These are phyloP conservation scores for Albugo laibachii DNA, from an alignment of 352 stramenopile genomes.

Conservation along the genomic window DNA sequence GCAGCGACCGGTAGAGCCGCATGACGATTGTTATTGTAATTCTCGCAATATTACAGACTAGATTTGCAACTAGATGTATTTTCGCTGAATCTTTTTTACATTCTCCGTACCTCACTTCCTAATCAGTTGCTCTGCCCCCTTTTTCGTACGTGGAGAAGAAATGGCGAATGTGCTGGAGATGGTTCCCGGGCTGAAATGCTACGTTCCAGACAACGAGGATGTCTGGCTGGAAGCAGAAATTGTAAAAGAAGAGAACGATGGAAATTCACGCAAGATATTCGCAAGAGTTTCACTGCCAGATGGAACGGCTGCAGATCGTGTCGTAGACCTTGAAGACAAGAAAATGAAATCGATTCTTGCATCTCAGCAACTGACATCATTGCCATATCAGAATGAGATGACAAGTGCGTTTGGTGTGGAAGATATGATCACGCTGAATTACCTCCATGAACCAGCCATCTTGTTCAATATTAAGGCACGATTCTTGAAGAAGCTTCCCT, in stretches of 20 bases:
- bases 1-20: too few species aligned
- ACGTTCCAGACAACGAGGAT: conserved; percentile 68
- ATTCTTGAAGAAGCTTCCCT: conserved; percentile 74
- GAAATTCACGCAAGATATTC: conserved; percentile 41
- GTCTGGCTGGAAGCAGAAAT: conserved; percentile 69
- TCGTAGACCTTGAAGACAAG: conserved; percentile 50
- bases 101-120: too few species aligned
- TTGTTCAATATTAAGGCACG: conserved; percentile 77
- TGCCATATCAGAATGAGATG: conserved; percentile 75
- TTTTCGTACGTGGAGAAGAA: too few species aligned
- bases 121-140: too few species aligned
- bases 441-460: conserved; percentile 82
- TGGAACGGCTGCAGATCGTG: conserved; percentile 24
- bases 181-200: conserved; percentile 50
- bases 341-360: conserved; percentile 45
- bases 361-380: conserved; percentile 50
- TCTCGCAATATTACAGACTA: too few species aligned
- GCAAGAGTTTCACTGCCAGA: conserved; percentile 34
- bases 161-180: conserved; percentile 3
- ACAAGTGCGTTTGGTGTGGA: conserved; percentile 42
- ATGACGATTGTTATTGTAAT: too few species aligned
- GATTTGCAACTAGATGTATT: too few species aligned
- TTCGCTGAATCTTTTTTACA: too few species aligned
- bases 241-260: conserved; percentile 43
- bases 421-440: conserved; percentile 77